Evolutionary conservation across 805 yeast species (phyloP).

Genomic region (Schwanniomyces sp.): DNA sequence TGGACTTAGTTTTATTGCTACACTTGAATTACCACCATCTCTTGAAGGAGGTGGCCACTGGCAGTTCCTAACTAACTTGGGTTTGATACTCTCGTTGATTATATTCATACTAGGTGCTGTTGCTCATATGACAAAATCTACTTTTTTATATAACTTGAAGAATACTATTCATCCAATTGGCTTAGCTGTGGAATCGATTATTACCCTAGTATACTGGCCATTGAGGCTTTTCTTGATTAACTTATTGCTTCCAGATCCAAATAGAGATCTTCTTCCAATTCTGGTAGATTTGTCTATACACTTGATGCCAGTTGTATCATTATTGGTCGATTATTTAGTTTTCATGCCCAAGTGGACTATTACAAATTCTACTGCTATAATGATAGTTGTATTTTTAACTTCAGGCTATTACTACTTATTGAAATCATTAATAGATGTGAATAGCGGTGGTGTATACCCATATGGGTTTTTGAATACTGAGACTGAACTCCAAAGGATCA

Average conservation of each 20-base stretch:
- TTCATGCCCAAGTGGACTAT: slow-evolving; percentile 48
- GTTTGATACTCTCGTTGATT: slow-evolving; percentile 47
- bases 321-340: slow-evolving; percentile 54
- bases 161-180: slow-evolving; percentile 53
- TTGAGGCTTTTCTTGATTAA: slow-evolving; percentile 52
- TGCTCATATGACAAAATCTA: slow-evolving; percentile 29
- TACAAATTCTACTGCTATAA: slow-evolving; percentile 34
- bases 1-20: slow-evolving; percentile 21
- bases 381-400: slow-evolving; percentile 39
- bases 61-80: slow-evolving; percentile 73
- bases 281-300: slow-evolving; percentile 59
- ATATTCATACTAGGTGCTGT: slow-evolving; percentile 39
- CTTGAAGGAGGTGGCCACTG: slow-evolving; percentile 61
- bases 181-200: slow-evolving; percentile 58
- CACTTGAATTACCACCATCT: slow-evolving; percentile 45
- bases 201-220: slow-evolving; percentile 69
- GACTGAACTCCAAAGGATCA: slow-evolving; percentile 38
- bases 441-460: slow-evolving; percentile 54
- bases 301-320: slow-evolving; percentile 54
- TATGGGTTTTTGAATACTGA: slow-evolving; percentile 65
- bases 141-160: slow-evolving; percentile 29
- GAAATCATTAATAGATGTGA: slow-evolving; percentile 45
- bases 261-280: slow-evolving; percentile 42
- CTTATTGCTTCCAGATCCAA: slow-evolving; percentile 43
- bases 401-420: slow-evolving; percentile 54